Evolutionary conservation across 805 yeast species (phyloP).

Genomic region (Kuraishia piskuri): DNA sequence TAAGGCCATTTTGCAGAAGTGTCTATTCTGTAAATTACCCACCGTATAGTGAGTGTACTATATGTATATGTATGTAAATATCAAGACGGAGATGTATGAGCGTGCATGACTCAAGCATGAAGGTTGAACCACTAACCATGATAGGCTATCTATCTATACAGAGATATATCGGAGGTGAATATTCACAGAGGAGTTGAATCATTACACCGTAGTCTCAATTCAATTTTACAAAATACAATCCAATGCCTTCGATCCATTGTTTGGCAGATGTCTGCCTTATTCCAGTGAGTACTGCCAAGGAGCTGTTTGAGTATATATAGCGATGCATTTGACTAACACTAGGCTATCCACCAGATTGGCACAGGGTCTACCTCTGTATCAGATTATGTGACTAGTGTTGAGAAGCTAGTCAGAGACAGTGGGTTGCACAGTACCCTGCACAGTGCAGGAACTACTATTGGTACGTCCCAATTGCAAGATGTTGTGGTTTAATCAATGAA

Average conservation of each 20-base stretch:
- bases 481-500: background rate
- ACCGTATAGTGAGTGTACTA: too few relatives aligned
- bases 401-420: slow-evolving; percentile 51
- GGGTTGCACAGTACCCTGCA: slow-evolving; percentile 65
- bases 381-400: slow-evolving; percentile 68
- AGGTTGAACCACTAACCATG: too few relatives aligned
- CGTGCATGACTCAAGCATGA: too few relatives aligned
- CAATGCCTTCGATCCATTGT: slow-evolving; percentile 36
- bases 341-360: slow-evolving; percentile 45
- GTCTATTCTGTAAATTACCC: too few relatives aligned
- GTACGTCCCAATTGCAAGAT: slow-evolving; percentile 4
- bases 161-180: too few relatives aligned
- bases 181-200: too few relatives aligned
- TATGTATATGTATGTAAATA: too few relatives aligned
- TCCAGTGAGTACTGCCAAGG: slow-evolving; percentile 44
- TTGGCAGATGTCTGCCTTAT: slow-evolving; percentile 81
- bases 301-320: background rate
- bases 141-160: too few relatives aligned
- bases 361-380: slow-evolving; percentile 73
- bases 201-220: too few relatives aligned
- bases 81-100: too few relatives aligned
- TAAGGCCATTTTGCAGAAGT: too few relatives aligned
- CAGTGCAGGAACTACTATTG: slow-evolving; percentile 87
- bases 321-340: slow-evolving; percentile 4
- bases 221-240: background rate